These are phyloP conservation scores for Aspergillus fumigatus DNA, from an alignment of 2,329 filamentous ascomycete species.

Conservation along the genomic window DNA sequence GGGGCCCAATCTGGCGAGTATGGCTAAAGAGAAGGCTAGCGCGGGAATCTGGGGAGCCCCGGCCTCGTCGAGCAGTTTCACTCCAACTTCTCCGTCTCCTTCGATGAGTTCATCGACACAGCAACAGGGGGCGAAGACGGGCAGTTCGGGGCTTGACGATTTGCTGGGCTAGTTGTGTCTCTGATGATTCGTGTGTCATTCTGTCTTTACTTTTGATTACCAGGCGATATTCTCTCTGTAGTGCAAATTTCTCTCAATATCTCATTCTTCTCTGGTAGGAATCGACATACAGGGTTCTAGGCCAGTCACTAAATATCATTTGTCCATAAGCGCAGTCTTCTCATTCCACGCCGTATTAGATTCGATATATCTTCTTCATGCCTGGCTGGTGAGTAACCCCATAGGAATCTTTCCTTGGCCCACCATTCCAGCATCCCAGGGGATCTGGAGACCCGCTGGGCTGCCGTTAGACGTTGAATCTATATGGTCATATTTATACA, in stretches of 20 bases:
- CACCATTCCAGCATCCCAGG: too few species aligned
- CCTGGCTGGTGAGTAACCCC: neutral
- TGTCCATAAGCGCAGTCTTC: neutral
- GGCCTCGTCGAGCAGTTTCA: slow-evolving; percentile 48
- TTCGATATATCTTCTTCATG: neutral
- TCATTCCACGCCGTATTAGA: neutral
- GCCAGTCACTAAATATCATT: neutral
- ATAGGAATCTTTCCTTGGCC: neutral
- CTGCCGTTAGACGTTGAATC: neutral
- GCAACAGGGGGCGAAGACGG: slow-evolving; percentile 22
- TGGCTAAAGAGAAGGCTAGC: slow-evolving; percentile 96
- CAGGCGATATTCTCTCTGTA: slow-evolving; percentile 4
- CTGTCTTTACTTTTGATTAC: neutral
- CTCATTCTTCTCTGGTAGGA: slow-evolving; percentile 1
- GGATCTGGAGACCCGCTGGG: too few species aligned
- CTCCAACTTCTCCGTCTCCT: slow-evolving; percentile 41
- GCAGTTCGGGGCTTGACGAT: slow-evolving; percentile 39
- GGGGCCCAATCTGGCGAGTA: slow-evolving; percentile 79
- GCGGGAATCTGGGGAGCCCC: slow-evolving; percentile 89
- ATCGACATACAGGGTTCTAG: neutral
- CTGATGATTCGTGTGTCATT: slow-evolving; percentile 2
- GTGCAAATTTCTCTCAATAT: neutral
- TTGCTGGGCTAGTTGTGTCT: slow-evolving; percentile 31
- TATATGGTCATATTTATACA: neutral
- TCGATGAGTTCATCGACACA: slow-evolving; percentile 37